phyloP scores from a whole-genome alignment of 495 filamentous ascomycete genomes.

The Daldinia vernicosa region DNA sequence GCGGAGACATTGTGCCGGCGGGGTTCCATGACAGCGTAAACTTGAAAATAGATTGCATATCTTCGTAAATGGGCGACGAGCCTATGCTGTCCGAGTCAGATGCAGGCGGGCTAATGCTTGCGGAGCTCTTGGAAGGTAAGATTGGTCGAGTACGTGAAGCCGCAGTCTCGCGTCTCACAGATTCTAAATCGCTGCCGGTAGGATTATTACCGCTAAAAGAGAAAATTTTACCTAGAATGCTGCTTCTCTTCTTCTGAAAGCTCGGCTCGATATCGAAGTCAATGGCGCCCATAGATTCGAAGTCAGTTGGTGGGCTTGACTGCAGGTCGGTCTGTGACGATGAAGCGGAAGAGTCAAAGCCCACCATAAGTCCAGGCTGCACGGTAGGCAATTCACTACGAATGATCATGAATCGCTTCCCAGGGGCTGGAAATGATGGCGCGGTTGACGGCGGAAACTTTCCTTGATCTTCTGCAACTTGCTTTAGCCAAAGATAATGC shows the following conservation, averaged over 20 bases:
- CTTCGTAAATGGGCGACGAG: slow-evolving; percentile 56
- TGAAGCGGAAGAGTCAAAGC: slow-evolving; percentile 52
- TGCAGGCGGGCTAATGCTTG: slow-evolving; percentile 29
- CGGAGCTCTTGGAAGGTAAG: slow-evolving; percentile 28
- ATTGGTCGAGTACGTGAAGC: slow-evolving; percentile 46
- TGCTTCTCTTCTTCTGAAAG: slow-evolving; percentile 71
- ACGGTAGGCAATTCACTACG: slow-evolving; percentile 76
- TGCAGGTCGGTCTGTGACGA: slow-evolving; percentile 24
- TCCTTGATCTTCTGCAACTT: slow-evolving; percentile 64
- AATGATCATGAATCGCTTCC: slow-evolving; percentile 89
- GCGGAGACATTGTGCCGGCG: slow-evolving; percentile 43
- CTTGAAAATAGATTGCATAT: slow-evolving; percentile 55
- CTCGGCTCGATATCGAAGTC: slow-evolving; percentile 38
- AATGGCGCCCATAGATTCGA: slow-evolving; percentile 42
- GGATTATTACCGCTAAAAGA: slow-evolving; percentile 56
- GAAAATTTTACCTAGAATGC: slow-evolving; percentile 73
- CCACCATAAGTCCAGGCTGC: slow-evolving; percentile 56
- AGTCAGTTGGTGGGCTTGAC: slow-evolving; percentile 40
- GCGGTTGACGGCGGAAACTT: slow-evolving; percentile 74
- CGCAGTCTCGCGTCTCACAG: slow-evolving; percentile 56
- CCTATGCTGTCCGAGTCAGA: slow-evolving; percentile 55
- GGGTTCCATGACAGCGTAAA: slow-evolving; percentile 52
- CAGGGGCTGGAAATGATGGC: slow-evolving; percentile 88
- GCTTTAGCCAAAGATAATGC: slow-evolving; percentile 78
- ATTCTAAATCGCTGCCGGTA: slow-evolving; percentile 50